Evolutionary conservation across 345 rosid species (phyloP), one percentile per base, ranked within the genome.

Genomic region (Excoecaria cochinchinensis): DNA sequence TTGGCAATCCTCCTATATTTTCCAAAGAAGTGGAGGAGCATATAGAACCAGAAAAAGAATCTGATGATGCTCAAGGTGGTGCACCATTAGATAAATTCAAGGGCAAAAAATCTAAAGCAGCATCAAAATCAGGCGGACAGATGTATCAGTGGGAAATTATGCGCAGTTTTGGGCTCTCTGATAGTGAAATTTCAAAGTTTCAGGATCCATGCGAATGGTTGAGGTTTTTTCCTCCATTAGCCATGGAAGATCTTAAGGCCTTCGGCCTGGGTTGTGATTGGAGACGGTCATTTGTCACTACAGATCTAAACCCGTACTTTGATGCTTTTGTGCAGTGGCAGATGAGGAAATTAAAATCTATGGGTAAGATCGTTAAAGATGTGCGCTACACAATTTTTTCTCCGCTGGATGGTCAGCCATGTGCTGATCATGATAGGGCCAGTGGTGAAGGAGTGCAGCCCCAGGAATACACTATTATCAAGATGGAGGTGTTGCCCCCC

Each of bases 361-460:
- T 86, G 97, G 97, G 99, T 4, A 95, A 88, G 85, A 88, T 95
- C 69, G 88, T 92, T 9, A 95, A 92, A 79, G 99, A 95, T 78
- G 75, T 85, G 36, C 84, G 99, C 71, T 90, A 89, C 85, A 88
- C 97, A 0, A 83, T 95, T 61, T 95, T 83, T 83, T 95, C 99
- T 50, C 99, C 99, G 39, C 80, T 91, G 47, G 99, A 95, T 77
- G 97, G 93, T 55, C 99, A 92, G 83, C 99, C 97, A 40, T 95
- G 97, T 68, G 97, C 97, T 0, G 97, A 92, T 84, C 97, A 95
- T 69, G 99, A 95, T 81, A 87, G 97, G 80, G 99, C 99, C 60
- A 81, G 80, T 44, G 98, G 98, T 55, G 98, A 94, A 88, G 97
- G 95, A 74, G 95, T 94, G 56, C 97, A 85, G 83, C 97, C 99